Evolutionary conservation across 1,284 basidiomycete genomes (phyloP).

Genomic region (Pseudozyma hubeiensis): DNA sequence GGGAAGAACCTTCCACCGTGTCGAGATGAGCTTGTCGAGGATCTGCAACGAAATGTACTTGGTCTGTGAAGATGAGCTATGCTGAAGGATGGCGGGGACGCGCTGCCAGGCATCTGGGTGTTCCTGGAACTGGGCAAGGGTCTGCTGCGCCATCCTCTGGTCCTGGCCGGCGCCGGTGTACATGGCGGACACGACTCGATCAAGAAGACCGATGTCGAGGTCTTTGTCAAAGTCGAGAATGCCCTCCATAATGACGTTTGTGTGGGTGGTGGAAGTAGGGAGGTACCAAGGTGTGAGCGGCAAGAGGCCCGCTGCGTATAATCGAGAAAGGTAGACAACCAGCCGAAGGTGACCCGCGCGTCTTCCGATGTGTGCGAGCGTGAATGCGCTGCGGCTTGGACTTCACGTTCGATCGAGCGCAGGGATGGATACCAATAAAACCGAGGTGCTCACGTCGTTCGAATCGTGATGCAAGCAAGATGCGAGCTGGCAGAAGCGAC

Average conservation of each 20-base stretch:
- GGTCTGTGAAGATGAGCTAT: conserved; percentile 85
- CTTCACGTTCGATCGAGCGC: not conserved
- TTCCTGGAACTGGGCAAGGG: conserved; percentile 84
- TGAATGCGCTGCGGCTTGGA: not conserved
- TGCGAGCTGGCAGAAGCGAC: not conserved
- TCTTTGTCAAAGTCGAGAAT: conserved; percentile 67
- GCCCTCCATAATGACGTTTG: conserved; percentile 45
- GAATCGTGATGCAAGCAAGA: not conserved
- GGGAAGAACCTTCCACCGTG: conserved; percentile 95
- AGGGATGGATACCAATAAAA: not conserved
- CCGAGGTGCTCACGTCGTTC: too few relatives aligned
- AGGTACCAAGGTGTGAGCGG: not conserved
- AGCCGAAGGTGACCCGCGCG: not conserved
- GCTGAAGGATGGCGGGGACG: conserved; percentile 92
- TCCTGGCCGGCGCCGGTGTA: conserved; percentile 60
- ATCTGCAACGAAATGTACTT: conserved; percentile 73
- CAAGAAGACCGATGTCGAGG: conserved; percentile 65
- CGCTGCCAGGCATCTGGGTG: conserved; percentile 98
- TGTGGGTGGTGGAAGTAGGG: not conserved
- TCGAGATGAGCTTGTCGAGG: conserved; percentile 79
- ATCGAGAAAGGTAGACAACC: not conserved
- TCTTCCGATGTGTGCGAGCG: not conserved
- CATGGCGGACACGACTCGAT: conserved; percentile 66
- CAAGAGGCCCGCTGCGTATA: not conserved
- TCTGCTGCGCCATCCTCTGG: conserved; percentile 65